These are phyloP conservation scores for Phytophthora pinifolia DNA, from an alignment of 352 stramenopile species.

Conservation along the genomic window DNA sequence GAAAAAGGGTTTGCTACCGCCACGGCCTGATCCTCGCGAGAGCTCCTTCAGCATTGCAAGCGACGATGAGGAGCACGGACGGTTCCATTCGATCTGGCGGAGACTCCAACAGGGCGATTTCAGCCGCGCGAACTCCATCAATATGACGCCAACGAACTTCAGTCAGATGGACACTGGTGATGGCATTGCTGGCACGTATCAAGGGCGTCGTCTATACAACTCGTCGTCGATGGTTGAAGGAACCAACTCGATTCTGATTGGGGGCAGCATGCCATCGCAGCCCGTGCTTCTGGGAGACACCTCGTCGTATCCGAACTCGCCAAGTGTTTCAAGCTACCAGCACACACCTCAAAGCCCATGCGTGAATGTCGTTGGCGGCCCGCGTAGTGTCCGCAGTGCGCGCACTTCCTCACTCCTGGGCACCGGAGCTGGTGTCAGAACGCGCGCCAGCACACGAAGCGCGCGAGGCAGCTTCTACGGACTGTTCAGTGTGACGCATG, in stretches of 20 bases:
- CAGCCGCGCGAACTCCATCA: constrained; percentile 72
- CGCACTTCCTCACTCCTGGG: constrained; percentile 28
- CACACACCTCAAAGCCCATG: constrained; percentile 47
- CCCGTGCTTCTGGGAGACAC: constrained; percentile 45
- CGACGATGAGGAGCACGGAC: constrained; percentile 68
- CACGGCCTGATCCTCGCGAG: constrained; percentile 36
- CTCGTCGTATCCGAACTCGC: constrained; percentile 64
- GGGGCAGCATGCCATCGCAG: constrained; percentile 34
- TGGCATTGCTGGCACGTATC: constrained; percentile 23
- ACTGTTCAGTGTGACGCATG: constrained; percentile 28
- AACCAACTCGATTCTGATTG: constrained; percentile 36
- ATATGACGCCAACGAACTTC: constrained; percentile 38
- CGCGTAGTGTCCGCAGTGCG: constrained; percentile 28
- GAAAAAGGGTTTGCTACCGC: constrained; percentile 54
- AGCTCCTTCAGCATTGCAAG: constrained; percentile 59
- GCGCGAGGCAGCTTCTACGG: constrained; percentile 36
- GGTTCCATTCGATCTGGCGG: constrained; percentile 69
- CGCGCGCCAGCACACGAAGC: constrained; percentile 29
- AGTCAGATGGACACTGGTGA: constrained; percentile 35
- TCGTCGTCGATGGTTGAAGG: constrained; percentile 38
- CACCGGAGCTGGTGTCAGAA: constrained; percentile 16
- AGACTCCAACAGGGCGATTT: constrained; percentile 67
- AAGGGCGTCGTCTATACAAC: constrained; percentile 29
- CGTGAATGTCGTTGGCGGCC: constrained; percentile 19
- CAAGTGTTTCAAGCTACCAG: constrained; percentile 56